Percentiles rank a stretch among this genome's conserved stretches.
These are phyloP conservation scores for Helenozyma baotianmanensis DNA, from an alignment of 805 yeast species.

Conservation along the genomic window DNA sequence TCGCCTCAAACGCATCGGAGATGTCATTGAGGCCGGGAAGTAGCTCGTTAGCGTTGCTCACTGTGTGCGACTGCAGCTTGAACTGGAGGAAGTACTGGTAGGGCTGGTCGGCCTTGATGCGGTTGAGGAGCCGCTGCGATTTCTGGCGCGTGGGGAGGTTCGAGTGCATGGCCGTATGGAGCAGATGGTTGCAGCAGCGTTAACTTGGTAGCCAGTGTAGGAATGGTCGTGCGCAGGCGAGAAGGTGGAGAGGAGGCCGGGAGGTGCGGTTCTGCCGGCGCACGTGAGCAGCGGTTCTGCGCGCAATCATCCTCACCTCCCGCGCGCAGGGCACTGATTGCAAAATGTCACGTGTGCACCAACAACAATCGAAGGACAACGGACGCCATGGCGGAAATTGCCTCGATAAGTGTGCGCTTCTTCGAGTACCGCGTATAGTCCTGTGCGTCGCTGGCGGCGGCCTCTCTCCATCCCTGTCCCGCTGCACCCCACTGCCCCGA, in stretches of 20 bases:
- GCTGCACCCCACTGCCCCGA: too few relatives aligned
- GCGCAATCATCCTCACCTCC: too few relatives aligned
- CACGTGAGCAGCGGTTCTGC: slow-evolving; percentile 2
- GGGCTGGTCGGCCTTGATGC: slow-evolving; percentile 18
- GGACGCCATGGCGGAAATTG: too few relatives aligned
- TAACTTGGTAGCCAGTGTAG: neutral
- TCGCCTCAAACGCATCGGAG: slow-evolving; percentile 84
- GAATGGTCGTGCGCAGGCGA: neutral
- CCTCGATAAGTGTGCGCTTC: too few relatives aligned
- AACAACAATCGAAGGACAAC: too few relatives aligned
- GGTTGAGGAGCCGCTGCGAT: slow-evolving; percentile 26
- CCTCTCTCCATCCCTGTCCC: too few relatives aligned
- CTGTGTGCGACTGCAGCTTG: slow-evolving; percentile 29
- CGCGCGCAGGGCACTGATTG: slow-evolving; percentile 10
- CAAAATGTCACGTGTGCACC: slow-evolving; percentile 17
- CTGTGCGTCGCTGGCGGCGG: too few relatives aligned
- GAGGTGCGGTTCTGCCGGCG: neutral
- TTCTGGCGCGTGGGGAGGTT: slow-evolving; percentile 31
- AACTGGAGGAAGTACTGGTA: slow-evolving; percentile 30
- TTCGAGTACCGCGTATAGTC: too few relatives aligned
- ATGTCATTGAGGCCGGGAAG: slow-evolving; percentile 88
- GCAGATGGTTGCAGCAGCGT: too few relatives aligned
- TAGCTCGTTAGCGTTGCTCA: slow-evolving; percentile 33
- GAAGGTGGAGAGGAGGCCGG: neutral
- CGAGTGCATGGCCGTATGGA: slow-evolving; percentile 13